phyloP scores from a whole-genome alignment of 2,329 filamentous ascomycete species.

The Colletotrichum sp. region DNA sequence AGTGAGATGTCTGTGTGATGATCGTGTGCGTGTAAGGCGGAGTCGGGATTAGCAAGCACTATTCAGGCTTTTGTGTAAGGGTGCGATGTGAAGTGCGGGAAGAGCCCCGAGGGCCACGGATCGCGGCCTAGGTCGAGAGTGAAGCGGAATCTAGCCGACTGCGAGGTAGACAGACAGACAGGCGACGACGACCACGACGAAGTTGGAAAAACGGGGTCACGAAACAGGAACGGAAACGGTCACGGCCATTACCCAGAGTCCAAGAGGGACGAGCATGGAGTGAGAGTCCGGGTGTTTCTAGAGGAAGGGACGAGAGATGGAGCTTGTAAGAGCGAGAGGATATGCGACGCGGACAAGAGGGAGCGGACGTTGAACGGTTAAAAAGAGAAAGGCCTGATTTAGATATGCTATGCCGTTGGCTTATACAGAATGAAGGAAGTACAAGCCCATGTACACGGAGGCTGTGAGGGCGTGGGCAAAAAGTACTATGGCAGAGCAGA shows the following conservation, averaged over 20 bases:
- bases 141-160: slow-evolving; percentile 16
- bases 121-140: slow-evolving; percentile 1
- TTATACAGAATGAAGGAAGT: slow-evolving; percentile 3
- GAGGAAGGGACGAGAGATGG: slow-evolving; percentile 15
- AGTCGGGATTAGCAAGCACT: slow-evolving; percentile 17
- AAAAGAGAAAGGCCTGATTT: slow-evolving; percentile 16
- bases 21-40: slow-evolving; percentile 7
- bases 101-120: slow-evolving; percentile 16
- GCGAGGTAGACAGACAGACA: slow-evolving; percentile 8
- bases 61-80: slow-evolving; percentile 1
- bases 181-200: background rate
- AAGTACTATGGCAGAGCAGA: background rate
- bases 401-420: slow-evolving; percentile 18
- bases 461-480: slow-evolving; percentile 19
- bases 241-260: slow-evolving; percentile 23
- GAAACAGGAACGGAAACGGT: slow-evolving; percentile 22
- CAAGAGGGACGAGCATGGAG: slow-evolving; percentile 21
- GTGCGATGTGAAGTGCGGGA: slow-evolving; percentile 6
- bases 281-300: slow-evolving; percentile 20
- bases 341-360: slow-evolving; percentile 10
- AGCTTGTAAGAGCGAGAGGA: slow-evolving; percentile 17
- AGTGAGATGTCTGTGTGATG: slow-evolving; percentile 21
- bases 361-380: slow-evolving; percentile 21
- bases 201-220: slow-evolving; percentile 15
- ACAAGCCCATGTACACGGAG: slow-evolving; percentile 11